Base-by-base conservation (phyloP, 2,329 filamentous ascomycete genomes). In the Colletotrichum orchidophilum region DNA sequence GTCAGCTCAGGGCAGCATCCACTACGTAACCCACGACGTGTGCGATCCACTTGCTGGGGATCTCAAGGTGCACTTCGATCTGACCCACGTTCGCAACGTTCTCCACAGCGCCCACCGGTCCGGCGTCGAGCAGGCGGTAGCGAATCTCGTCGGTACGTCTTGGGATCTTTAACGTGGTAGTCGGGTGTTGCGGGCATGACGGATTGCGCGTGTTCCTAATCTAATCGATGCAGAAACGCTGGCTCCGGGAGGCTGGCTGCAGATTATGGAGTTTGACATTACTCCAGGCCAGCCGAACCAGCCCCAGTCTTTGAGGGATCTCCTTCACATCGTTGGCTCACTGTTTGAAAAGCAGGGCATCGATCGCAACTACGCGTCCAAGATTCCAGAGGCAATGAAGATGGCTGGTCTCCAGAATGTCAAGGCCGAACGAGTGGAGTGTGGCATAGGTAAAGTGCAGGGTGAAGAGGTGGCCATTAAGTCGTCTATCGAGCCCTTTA, bases 191-290 rank as follows among this genome's bases (percentile, higher is more conserved):
- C 12, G 6, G 33, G 11, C 7, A 9, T 29, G 11, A 8, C 9
- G 9, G 9, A 2, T 24, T 35, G 31, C 21, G 9, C 42, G 35
- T 5, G 9, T 11, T 46, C 26, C 9, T 24, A 8, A 9, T 49
- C 9, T 29, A 24, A 31, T 26, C 6, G 27, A 15, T 62, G 15
- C 50, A 68, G 73, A 63, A 3, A 65, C 73, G 2, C 31, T 74
- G 26, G 70, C 58, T 5, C 69, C 69, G n/a, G 59, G 65, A 0
- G 73, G 72, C 13, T 74, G 73, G 72, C 42, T 73, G 24, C 73
- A 74, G 50, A 42, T 67, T 3, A 60, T 66, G 54, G 64, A 70
- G n/a, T 29, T 69, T 21, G 52, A 64, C 13, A 24, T 62, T 1
- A 58, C 27, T 13, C 21, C 26, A 1, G 54, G 42, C 18, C 42